Evolutionary conservation across 768 basidiomycete species (phyloP).

Genomic region (Gyrodon lividus): DNA sequence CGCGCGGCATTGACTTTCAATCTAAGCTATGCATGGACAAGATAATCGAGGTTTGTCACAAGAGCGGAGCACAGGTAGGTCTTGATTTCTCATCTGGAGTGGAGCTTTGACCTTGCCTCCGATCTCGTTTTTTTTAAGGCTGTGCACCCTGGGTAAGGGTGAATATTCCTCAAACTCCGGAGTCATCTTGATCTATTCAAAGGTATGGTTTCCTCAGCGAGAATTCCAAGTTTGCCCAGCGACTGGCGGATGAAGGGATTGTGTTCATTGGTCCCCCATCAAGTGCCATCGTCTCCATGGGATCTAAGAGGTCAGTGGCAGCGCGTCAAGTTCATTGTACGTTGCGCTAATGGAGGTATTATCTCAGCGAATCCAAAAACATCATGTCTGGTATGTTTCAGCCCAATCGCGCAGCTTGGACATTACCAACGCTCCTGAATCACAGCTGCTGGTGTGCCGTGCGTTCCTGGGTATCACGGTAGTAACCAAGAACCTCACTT

Average conservation of each 20-base stretch:
- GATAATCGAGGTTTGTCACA: conserved; percentile 79
- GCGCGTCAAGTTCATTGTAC: background rate
- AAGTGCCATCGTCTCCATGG: conserved; percentile 89
- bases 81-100: background rate
- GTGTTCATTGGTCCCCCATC: conserved; percentile 91
- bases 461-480: conserved; percentile 94
- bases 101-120: background rate
- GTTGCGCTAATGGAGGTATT: background rate
- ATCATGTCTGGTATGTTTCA: conserved; percentile 74
- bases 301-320: conserved; percentile 76
- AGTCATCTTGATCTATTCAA: background rate
- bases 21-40: conserved; percentile 79
- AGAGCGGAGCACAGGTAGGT: conserved; percentile 80
- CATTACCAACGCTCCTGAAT: conserved; percentile 10
- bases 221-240: conserved; percentile 79
- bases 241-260: conserved; percentile 73
- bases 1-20: conserved; percentile 1
- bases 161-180: background rate
- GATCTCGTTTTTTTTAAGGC: conserved; percentile 47
- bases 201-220: conserved; percentile 93
- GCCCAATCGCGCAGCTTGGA: background rate
- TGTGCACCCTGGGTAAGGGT: conserved; percentile 81
- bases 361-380: conserved; percentile 84
- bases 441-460: conserved; percentile 83
- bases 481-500: conserved; percentile 72